Conservation (phyloP, 192 early-diverging fungal species). For the Coemansia sp. region DNA sequence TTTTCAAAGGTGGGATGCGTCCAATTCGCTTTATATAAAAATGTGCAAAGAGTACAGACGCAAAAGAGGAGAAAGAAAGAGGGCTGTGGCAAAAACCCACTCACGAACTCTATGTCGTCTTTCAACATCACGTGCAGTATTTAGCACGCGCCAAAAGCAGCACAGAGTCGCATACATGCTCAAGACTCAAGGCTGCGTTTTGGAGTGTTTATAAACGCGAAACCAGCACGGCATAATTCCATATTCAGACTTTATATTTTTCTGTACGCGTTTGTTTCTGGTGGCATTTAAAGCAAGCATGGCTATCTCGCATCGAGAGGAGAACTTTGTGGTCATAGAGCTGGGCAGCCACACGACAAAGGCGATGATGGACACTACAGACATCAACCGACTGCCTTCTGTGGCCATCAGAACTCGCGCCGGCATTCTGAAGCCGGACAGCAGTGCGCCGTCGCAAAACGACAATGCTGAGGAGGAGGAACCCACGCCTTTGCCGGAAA, state of each 20-base stretch:
- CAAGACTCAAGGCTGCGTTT: too few relatives aligned
- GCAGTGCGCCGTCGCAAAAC: neutral
- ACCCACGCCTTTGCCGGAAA: too few relatives aligned
- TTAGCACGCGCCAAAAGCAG: neutral
- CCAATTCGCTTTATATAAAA: neutral
- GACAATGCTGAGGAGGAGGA: neutral
- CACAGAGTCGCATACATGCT: neutral
- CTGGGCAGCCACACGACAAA: slow-evolving; percentile 74
- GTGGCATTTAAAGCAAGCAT: neutral
- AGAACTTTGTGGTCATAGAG: slow-evolving; percentile 83
- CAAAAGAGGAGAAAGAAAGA: neutral
- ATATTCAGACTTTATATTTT: neutral
- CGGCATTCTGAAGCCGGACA: slow-evolving; percentile 13
- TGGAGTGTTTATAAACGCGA: too few relatives aligned
- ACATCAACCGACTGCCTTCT: slow-evolving; percentile 69
- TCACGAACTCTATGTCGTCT: neutral
- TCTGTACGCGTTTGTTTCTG: neutral
- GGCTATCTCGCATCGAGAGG: slow-evolving; percentile 57
- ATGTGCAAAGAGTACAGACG: neutral
- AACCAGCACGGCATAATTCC: too few relatives aligned
- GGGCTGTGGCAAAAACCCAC: neutral
- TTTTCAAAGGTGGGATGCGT: too few relatives aligned
- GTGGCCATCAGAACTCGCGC: slow-evolving; percentile 52
- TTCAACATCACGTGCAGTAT: neutral
- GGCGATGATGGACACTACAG: slow-evolving; percentile 68